phyloP scores from a whole-genome alignment of 768 basidiomycete species.

The Naganishia vaughanmartiniae region DNA sequence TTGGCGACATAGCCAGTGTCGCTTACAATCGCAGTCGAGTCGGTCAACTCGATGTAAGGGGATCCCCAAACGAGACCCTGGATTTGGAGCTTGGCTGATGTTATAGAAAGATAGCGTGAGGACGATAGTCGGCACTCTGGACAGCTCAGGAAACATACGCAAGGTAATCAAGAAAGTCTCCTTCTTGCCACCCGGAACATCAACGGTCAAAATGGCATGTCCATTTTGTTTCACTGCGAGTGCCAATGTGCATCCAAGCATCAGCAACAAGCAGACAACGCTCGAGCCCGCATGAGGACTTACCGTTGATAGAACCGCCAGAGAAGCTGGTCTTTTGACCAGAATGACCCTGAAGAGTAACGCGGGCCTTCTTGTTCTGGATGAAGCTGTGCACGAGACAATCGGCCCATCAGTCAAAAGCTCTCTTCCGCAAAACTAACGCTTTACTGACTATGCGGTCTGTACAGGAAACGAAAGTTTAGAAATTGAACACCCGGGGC shows the following conservation, averaged over 20 bases:
- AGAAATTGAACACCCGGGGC: not conserved
- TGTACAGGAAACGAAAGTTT: constrained; percentile 18
- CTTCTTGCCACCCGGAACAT: constrained; percentile 59
- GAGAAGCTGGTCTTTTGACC: constrained; percentile 95
- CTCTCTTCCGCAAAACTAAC: constrained; percentile 34
- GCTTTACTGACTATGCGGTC: constrained; percentile 46
- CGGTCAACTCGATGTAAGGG: constrained; percentile 86
- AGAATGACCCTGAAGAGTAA: constrained; percentile 78
- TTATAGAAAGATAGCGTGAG: constrained; percentile 20
- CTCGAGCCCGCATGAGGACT: constrained; percentile 13
- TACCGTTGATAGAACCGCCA: constrained; percentile 58
- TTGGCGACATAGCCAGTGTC: constrained; percentile 63
- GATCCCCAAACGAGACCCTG: constrained; percentile 81
- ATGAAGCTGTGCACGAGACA: constrained; percentile 57
- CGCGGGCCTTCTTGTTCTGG: constrained; percentile 71
- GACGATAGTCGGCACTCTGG: not conserved
- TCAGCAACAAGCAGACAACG: not conserved
- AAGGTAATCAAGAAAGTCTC: constrained; percentile 87
- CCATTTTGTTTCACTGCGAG: constrained; percentile 89
- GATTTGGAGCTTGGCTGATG: constrained; percentile 69
- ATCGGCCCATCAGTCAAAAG: not conserved
- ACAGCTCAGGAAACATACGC: constrained; percentile 50
- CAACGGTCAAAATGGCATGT: constrained; percentile 77
- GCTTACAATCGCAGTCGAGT: constrained; percentile 72
- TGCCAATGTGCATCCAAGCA: constrained; percentile 55